A percentile compares a stretch with the other conserved stretches of the same genome.
Evolutionary conservation across 805 yeast species (phyloP).

Genomic region (Peterozyma toletana): DNA sequence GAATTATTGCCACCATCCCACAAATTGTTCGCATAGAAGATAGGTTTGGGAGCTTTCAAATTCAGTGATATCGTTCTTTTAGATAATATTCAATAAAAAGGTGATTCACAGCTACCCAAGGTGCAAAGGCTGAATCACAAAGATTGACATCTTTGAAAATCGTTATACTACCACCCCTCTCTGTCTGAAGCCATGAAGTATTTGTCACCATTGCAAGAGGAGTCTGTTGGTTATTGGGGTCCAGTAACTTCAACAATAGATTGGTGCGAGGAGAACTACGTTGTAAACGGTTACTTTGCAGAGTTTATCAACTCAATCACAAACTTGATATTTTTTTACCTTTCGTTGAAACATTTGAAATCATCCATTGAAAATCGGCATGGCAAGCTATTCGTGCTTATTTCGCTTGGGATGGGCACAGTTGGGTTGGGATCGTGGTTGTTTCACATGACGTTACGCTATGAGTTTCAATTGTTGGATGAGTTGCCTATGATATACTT

Average conservation of each 20-base stretch:
- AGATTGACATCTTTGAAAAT: too few species aligned
- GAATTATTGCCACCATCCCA: too few species aligned
- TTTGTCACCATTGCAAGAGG: constrained; percentile 1
- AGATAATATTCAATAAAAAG: too few species aligned
- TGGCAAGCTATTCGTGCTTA: constrained; percentile 62
- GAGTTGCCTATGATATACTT: constrained; percentile 97
- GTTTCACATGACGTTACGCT: constrained; percentile 88
- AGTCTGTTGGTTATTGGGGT: constrained; percentile 63
- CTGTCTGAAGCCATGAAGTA: too few species aligned
- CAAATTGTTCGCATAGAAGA: too few species aligned
- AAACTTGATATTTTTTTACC: constrained; percentile 43
- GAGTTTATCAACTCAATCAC: constrained; percentile 88
- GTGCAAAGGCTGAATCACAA: too few species aligned
- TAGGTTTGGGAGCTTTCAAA: too few species aligned
- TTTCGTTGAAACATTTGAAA: constrained; percentile 28
- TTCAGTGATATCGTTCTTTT: too few species aligned
- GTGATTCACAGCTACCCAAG: too few species aligned
- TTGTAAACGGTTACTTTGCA: constrained; percentile 76
- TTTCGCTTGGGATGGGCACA: constrained; percentile 68
- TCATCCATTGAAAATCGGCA: constrained; percentile 52
- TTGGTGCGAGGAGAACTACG: constrained; percentile 96
- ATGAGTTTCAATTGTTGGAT: constrained; percentile 81
- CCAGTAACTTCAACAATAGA: constrained; percentile 84
- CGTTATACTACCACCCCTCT: too few species aligned
- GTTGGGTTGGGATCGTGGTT: constrained; percentile 93